These are phyloP conservation scores for Alternaria rosae DNA, from an alignment of 2,329 filamentous ascomycete species.

Conservation along the genomic window DNA sequence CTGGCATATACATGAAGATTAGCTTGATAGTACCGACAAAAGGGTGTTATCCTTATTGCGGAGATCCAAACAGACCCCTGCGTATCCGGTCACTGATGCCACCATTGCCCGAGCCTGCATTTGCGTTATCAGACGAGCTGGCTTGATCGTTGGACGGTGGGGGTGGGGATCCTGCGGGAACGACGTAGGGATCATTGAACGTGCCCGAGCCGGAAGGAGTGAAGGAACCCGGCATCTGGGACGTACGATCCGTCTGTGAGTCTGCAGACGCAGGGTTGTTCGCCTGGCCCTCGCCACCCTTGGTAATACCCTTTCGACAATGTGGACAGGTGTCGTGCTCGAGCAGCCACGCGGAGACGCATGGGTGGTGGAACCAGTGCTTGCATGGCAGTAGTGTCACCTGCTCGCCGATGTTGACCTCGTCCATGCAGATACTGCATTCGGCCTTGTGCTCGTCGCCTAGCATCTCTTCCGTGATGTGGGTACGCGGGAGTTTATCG, in stretches of 20 bases:
- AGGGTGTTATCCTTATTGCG: conserved; percentile 14
- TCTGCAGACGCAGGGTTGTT: conserved; percentile 7
- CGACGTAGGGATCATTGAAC: conserved; percentile 27
- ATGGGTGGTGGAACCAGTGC: conserved; percentile 91
- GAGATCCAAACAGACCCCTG: conserved; percentile 46
- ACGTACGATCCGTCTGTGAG: conserved; percentile 11
- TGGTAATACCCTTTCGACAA: conserved; percentile 67
- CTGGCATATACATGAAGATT: conserved; percentile 4
- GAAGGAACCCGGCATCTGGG: conserved; percentile 43
- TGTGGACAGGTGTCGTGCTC: conserved; percentile 94
- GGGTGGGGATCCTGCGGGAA: conserved; percentile 20
- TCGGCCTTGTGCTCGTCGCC: conserved; percentile 72
- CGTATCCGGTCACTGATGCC: conserved; percentile 41
- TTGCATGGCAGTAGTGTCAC: conserved; percentile 83
- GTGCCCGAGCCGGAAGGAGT: conserved; percentile 28
- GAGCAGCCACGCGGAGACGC: conserved; percentile 81
- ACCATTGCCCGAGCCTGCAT: conserved; percentile 19
- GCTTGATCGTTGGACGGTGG: conserved; percentile 8
- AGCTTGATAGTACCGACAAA: conserved; percentile 13
- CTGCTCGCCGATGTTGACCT: conserved; percentile 74
- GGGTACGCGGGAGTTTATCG: conserved; percentile 72
- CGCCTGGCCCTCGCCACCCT: conserved; percentile 29
- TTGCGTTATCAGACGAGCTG: conserved; percentile 16
- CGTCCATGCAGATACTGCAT: conserved; percentile 95
- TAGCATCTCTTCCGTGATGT: conserved; percentile 74